A percentile compares a stretch with the other conserved stretches of the same genome.
Conservation (phyloP, 768 basidiomycete genomes). For the Hericium erinaceus region DNA sequence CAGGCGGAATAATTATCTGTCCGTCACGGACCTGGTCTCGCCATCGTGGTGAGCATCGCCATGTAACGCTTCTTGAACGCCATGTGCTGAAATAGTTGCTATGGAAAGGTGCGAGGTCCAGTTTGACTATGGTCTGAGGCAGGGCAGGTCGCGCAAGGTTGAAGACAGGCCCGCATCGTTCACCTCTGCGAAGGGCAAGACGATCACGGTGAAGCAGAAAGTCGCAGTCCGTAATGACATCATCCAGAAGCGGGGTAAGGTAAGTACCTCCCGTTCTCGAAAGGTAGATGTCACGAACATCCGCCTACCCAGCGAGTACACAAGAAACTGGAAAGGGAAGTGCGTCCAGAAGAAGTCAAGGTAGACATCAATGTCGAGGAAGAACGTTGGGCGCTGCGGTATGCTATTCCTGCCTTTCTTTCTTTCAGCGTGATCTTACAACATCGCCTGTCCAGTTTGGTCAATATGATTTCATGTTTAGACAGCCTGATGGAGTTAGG, state of each 20-base stretch:
- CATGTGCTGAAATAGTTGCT: not conserved
- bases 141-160: conserved; percentile 41
- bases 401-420: conserved; percentile 10
- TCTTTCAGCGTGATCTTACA: not conserved
- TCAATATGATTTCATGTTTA: conserved; percentile 67
- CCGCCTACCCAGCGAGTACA: conserved; percentile 49
- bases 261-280: conserved; percentile 19
- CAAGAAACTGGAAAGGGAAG: conserved; percentile 65
- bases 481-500: conserved; percentile 38
- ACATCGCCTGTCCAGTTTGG: conserved; percentile 36
- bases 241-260: conserved; percentile 44
- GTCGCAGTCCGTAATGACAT: conserved; percentile 49
- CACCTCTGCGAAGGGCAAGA: conserved; percentile 45
- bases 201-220: conserved; percentile 41
- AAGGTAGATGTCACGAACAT: too few relatives aligned
- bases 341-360: conserved; percentile 45
- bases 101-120: conserved; percentile 69
- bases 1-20: conserved; percentile 3
- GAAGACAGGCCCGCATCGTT: conserved; percentile 47
- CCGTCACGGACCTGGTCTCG: conserved; percentile 13
- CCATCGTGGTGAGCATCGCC: conserved; percentile 11
- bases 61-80: not conserved
- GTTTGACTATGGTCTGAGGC: conserved; percentile 65
- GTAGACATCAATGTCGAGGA: conserved; percentile 48
- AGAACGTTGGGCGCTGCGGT: conserved; percentile 77